Evolutionary conservation across 1,284 basidiomycete species (phyloP).

Genomic region (Melampsora abietis-canadensis): DNA sequence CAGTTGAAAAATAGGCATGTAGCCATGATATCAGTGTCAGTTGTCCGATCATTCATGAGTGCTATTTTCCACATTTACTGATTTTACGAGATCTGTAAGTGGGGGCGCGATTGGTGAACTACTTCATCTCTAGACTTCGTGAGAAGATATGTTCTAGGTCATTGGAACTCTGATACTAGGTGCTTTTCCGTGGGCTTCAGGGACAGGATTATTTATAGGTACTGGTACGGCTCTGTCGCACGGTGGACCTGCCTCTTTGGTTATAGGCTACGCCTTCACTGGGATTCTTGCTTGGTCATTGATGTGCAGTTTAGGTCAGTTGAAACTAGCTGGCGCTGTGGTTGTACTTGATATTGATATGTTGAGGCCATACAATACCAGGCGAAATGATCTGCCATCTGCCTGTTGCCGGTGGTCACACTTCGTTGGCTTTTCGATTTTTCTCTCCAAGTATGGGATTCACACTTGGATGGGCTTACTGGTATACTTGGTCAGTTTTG

Average conservation of each 20-base stretch:
- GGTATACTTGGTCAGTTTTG: conserved; percentile 38
- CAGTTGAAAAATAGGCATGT: conserved; percentile 43
- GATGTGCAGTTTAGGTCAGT: conserved; percentile 42
- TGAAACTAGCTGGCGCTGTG: background rate
- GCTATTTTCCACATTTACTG: background rate
- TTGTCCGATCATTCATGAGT: background rate
- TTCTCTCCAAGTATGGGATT: conserved; percentile 45
- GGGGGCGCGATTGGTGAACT: conserved; percentile 42
- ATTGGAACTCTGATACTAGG: background rate
- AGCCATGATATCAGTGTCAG: conserved; percentile 44
- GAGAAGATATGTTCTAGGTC: background rate
- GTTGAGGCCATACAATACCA: background rate
- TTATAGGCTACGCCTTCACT: conserved; percentile 30
- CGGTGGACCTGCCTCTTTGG: conserved; percentile 26
- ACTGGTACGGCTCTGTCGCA: conserved; percentile 38
- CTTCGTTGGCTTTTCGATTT: conserved; percentile 40
- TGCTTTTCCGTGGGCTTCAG: conserved; percentile 3
- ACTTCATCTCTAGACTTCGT: background rate
- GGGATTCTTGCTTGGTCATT: conserved; percentile 36
- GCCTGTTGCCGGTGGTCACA: conserved; percentile 41
- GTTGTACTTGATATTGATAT: background rate
- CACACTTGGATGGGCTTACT: conserved; percentile 45
- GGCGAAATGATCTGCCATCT: conserved; percentile 44
- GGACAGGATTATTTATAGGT: conserved; percentile 40
- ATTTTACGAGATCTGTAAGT: background rate